Conservation (phyloP, 495 filamentous ascomycete genomes). For the Symbiotaphrina buchneri region DNA sequence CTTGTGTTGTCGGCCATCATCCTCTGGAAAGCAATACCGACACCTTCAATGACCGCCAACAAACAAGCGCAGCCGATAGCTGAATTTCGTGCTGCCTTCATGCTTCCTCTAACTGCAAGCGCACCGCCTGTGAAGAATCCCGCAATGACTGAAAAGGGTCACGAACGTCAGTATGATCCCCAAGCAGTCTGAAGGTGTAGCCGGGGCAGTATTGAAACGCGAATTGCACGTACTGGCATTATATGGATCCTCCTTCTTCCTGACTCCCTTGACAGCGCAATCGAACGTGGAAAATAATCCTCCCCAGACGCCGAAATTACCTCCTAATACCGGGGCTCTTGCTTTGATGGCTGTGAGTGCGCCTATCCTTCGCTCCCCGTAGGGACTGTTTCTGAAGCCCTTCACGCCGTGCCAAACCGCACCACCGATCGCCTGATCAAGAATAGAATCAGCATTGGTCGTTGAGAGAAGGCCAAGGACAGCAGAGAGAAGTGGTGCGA, state of each 20-base stretch:
- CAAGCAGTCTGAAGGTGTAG: background rate
- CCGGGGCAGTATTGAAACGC: background rate
- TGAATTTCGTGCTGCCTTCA: conserved; percentile 72
- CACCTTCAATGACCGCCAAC: conserved; percentile 89
- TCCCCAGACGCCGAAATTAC: conserved; percentile 96
- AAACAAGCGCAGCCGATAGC: conserved; percentile 90
- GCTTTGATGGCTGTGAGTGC: conserved; percentile 95
- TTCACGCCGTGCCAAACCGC: conserved; percentile 97
- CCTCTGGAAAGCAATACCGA: conserved; percentile 89
- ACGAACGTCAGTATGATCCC: background rate
- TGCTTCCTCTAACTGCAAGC: conserved; percentile 73
- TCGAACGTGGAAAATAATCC: conserved; percentile 87
- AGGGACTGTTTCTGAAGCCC: conserved; percentile 71
- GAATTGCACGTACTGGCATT: conserved; percentile 50
- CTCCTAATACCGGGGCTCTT: conserved; percentile 81
- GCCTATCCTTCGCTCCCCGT: conserved; percentile 88
- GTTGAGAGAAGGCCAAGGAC: background rate
- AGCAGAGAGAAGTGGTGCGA: background rate
- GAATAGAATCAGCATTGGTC: background rate
- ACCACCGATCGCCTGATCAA: conserved; percentile 60
- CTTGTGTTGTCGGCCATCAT: conserved; percentile 87
- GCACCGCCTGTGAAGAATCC: conserved; percentile 94
- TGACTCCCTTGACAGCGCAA: conserved; percentile 87
- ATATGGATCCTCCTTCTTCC: conserved; percentile 94
- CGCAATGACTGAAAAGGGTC: conserved; percentile 35